Base-by-base conservation (phyloP, 192 early-diverging fungal genomes). In the Lobulomyces angularis region DNA sequence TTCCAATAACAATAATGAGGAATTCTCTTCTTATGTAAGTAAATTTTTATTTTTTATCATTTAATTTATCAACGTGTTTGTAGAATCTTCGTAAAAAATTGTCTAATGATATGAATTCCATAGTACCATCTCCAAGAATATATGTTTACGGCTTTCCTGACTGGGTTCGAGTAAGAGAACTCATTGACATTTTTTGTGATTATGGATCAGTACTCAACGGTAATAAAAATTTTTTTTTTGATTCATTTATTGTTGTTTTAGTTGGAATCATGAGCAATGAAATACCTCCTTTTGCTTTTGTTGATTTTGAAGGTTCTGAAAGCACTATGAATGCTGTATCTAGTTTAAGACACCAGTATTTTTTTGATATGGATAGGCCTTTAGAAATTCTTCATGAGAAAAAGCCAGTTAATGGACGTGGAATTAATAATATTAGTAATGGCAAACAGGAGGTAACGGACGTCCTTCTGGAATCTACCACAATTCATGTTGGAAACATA, bases 141-240 rank as follows among this genome's bases (percentile, higher is more conserved):
- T 57, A 51, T 51, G 50, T 67, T 28, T 61, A 53, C 38, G 56
- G 56, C 2, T 52, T 67, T 7, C 65, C 65, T 28, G 41, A 44
- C 6, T 37, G 51, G 18, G 62, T 67, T 26, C 62, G 51, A 12
- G 57, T 65, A 16, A 35, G 33, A 12, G 56, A 67, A 40, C 30
- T 67, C 17, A 35, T 67, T 21, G 47, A 59, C 18, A 32, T 67
- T 22, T 67, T 67, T 48, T 27, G 53, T 7, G 57, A 61, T 14
- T 67, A 50, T 46, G 65, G 65, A 16, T 42, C 40, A 24, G 56
- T 67, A 14, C 26, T 64, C 19, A 67, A 67, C 41, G 61, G 59
- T 65, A 8, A 19, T 46, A 8, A 27, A 25, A 9, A 2, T 12
- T 12, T 11, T 12, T 16, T 39, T 39, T 39, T 24, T 39, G 12